Base-by-base conservation (phyloP, 139 green algal species). In the Picochlorum sp. region DNA sequence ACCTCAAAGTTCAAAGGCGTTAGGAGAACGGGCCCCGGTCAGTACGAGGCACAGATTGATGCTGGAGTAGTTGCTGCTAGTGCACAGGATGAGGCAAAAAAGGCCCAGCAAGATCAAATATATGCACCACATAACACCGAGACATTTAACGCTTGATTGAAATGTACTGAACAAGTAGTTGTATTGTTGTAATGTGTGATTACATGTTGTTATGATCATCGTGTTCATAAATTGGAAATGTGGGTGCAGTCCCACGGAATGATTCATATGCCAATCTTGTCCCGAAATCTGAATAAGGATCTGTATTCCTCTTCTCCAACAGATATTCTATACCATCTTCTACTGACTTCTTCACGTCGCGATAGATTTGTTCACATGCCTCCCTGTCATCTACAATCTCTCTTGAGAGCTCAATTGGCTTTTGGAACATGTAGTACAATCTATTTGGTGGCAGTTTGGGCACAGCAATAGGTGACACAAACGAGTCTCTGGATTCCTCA, bases 351-450 rank as follows among this genome's bases (percentile, higher is more conserved):
- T 82, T 76, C 8, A 85, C 68, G 23, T 76, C n/a, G 15, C 49
- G 26, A 65, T 95, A 96, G 7, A 94, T 55, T 10, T 68, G 62
- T 7, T 87, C 72, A 52, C 66, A 76, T 3, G 32, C 57, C 16
- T 68, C 76, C 9, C 73, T 73, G 71, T 95, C 79, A 7, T 80
- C 50, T 21, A 61, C 2, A 45, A 73, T 59, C 1, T 58, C 24
- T 1, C 70, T 49, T 10, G 76, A 59, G 11, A 52, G 64, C 3
- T 58, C 41, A 45, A 97, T 90, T 52, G 90, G 89, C 63, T 69
- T n/a, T 13, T 80, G 67, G 63, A 97, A 97, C 14, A 81, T 60
- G 72, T 90, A 98, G 76, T 98, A 98, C 64, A 95, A 86, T 30
- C 92, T 82, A 20, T 75, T 50, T 1, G 81, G 75, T 18, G 75